Base-by-base conservation (phyloP, 1,284 basidiomycete species). In the Termitomyces sp. region DNA sequence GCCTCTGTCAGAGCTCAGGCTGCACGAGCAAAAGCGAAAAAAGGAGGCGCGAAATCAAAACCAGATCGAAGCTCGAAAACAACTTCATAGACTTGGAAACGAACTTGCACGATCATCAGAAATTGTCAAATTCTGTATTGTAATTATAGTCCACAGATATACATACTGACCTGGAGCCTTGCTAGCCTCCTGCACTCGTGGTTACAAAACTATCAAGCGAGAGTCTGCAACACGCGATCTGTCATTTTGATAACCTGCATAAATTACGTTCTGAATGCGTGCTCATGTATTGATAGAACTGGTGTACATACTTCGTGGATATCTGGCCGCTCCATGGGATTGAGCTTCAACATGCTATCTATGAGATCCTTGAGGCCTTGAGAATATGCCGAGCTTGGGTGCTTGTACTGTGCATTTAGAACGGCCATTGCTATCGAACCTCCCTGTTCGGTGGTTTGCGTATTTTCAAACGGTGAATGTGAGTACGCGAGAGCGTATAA, bases 361-460 rank as follows among this genome's bases (percentile, higher is more conserved):
- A 98, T 91, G 52, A 98, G 75, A 54, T 86, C 80, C 61, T 82
- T 86, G 54, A 96, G 70, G 4, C 86, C 87, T 64, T 91, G 84
- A 15, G 90, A 92, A 69, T 95, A 96, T 8, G 81, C 82, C 3
- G 84, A 88, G 54, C 72, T 74, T 1, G 92, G 93, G 63, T 96
- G 93, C 62, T 87, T 90, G 71, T 95, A 97, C 61, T 90, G 84
- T 1, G 92, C 94, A 58, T 89, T 92, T 63, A 94, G 76, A 43
- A 95, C 94, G 1, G 94, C 92, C 94, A 98, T 96, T 1, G 93
- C 93, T 66, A 97, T 93, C 45, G 90, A 93, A 13, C 92, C 90
- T 41, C 91, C 91, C 68, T 93, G 91, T 62, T 86, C 93, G 48
- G 84, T 92, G 50, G 82, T 92, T 73, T 90, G 90, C 0, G 76